Evolutionary conservation across 169 alveolate genomes (phyloP), one percentile per base, ranked within the genome.

Genomic region (Besnoitia besnoiti): DNA sequence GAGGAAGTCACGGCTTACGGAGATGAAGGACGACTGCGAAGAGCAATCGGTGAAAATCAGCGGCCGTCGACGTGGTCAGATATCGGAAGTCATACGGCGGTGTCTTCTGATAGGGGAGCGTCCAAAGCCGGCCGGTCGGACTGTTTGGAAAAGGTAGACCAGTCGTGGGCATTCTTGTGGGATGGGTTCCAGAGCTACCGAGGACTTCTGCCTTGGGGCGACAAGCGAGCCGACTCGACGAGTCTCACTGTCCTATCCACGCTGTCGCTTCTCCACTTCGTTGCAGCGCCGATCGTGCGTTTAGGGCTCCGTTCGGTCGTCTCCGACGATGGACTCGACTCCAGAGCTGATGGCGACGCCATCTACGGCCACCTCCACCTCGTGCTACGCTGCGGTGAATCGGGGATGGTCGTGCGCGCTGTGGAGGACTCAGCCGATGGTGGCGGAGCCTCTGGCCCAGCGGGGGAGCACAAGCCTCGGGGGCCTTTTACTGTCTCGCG

Each of bases 211-310:
- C 39, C 82, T 27, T 73, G 39, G 14, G 14, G 82, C 46, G 8
- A 27, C 39, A 35, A n/a, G 39, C 8, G 47, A 30, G 46, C 82
- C 16, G 82, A 37, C 46, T n/a, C 82, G 39, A 37, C 47, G 24
- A 73, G 82, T 30, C 46, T 73, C 39, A 73, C 27, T 42, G 82
- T 37, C 3, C 16, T 73, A 27, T 73, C 82, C 44, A 73, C 82
- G 39, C 46, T 73, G 46, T 73, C 82, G 40, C 82, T 73, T 27
- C 82, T 73, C 44, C 82, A 73, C 82, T 73, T 73, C n/a, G 82
- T 73, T 16, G 82, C 82, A 35, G 82, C 82, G 27, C 82, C 82
- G 30, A 24, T n/a, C 21, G 47, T 73, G 47, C 82, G 82, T 19
- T 37, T 16, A 27, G 82, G 82, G 16, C 82, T 73, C 47, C 82